These are phyloP conservation scores for Platanthera guangdongensis DNA, from an alignment of 106 monocot species.

Conservation along the genomic window DNA sequence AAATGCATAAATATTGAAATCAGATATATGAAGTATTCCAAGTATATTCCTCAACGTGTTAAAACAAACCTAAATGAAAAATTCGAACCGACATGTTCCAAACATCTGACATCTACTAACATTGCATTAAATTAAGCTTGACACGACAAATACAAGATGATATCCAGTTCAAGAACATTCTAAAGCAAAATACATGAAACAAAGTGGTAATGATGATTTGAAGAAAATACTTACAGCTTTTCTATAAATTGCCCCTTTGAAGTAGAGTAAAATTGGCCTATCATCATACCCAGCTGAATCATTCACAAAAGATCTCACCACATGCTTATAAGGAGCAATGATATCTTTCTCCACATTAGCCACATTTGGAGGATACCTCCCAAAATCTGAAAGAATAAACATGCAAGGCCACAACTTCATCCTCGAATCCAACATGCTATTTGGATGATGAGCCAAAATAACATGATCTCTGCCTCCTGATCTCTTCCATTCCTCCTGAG, in stretches of 20 bases:
- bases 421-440: constrained; percentile 71
- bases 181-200: neutral
- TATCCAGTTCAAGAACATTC: neutral
- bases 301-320: constrained; percentile 41
- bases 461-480: constrained; percentile 65
- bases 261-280: constrained; percentile 62
- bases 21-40: too few species aligned
- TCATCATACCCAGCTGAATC: constrained; percentile 53
- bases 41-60: too few species aligned
- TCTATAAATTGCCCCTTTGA: constrained; percentile 85
- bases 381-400: constrained; percentile 79
- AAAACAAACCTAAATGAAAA: too few species aligned
- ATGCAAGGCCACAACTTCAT: constrained; percentile 56
- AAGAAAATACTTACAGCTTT: constrained; percentile 63
- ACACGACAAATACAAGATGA: neutral
- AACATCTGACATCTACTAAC: too few species aligned
- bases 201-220: neutral
- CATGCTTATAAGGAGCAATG: constrained; percentile 74
- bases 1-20: too few species aligned
- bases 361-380: constrained; percentile 57
- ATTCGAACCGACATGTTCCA: too few species aligned
- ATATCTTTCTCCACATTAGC: constrained; percentile 84
- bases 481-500: constrained; percentile 65
- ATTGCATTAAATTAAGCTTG: neutral
- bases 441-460: constrained; percentile 84